Conservation (phyloP, 176 grass and related monocot genomes). For the Zea luxurians region DNA sequence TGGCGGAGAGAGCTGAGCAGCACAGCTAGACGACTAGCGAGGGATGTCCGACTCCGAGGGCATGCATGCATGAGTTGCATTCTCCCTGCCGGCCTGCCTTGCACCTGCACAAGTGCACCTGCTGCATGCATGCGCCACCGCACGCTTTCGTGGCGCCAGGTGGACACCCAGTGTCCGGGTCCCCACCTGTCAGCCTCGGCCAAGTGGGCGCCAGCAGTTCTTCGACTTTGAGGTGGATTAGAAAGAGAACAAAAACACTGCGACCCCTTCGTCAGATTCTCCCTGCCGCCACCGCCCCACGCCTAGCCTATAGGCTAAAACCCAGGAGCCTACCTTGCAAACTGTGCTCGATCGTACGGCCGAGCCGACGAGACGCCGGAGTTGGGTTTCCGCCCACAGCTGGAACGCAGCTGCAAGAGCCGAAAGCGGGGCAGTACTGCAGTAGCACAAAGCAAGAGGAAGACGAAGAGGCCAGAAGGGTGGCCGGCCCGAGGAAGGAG, state of each 20-base stretch:
- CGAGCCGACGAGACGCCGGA: not conserved
- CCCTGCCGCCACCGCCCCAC: slow-evolving; percentile 8
- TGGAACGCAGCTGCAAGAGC: not conserved
- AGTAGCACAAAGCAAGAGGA: not conserved
- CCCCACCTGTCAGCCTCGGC: not conserved
- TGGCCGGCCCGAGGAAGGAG: not conserved
- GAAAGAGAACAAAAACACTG: slow-evolving; percentile 27
- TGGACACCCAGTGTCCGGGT: not conserved
- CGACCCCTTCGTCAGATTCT: slow-evolving; percentile 29
- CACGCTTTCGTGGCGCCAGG: slow-evolving; percentile 25
- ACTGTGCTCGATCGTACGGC: not conserved
- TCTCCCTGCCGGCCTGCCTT: slow-evolving; percentile 4
- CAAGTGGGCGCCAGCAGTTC: not conserved
- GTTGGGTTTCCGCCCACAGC: not conserved
- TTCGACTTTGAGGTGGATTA: not conserved
- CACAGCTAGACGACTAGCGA: no score
- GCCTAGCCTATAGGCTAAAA: slow-evolving; percentile 28
- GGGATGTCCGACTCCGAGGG: no score
- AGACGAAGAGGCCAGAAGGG: not conserved
- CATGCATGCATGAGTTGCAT: not conserved
- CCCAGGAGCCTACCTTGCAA: not conserved
- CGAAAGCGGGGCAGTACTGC: not conserved
- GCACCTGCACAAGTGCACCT: not conserved
- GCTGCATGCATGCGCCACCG: not conserved
- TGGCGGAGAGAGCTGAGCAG: no score